These are phyloP conservation scores for Dalechampia spathulata DNA, from an alignment of 441 rosid species.

Conservation along the genomic window DNA sequence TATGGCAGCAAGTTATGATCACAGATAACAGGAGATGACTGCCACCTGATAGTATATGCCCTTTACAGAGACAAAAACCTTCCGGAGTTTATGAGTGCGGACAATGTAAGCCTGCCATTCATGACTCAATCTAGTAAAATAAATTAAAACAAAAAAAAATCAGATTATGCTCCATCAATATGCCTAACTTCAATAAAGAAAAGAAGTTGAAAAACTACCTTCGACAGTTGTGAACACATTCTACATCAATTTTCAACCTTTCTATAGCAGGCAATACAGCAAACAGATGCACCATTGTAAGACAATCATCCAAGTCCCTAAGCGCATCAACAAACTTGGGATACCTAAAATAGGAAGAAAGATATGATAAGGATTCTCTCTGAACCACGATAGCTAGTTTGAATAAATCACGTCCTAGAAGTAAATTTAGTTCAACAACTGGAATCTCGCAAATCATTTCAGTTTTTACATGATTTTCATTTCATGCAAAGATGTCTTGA, in stretches of 20 bases:
- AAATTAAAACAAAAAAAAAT: background rate
- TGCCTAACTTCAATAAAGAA: background rate
- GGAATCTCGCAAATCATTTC: no score
- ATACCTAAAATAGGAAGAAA: conserved; percentile 42
- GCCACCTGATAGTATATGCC: conserved; percentile 97
- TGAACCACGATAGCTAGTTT: no score
- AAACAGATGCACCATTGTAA: conserved; percentile 87
- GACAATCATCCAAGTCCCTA: conserved; percentile 94
- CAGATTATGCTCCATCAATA: background rate
- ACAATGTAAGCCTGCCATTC: conserved; percentile 94
- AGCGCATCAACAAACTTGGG: conserved; percentile 81
- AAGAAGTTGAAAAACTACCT: conserved; percentile 31
- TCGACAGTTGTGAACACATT: conserved; percentile 73
- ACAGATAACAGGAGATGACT: background rate
- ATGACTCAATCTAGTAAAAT: conserved; percentile 64
- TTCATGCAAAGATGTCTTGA: no score
- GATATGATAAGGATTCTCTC: conserved; percentile 10
- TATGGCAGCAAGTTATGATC: background rate
- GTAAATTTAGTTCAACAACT: no score
- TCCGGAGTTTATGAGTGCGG: conserved; percentile 69
- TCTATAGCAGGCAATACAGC: conserved; percentile 81
- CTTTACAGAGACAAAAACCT: conserved; percentile 84
- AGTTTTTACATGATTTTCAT: no score
- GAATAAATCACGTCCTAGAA: no score
- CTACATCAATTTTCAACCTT: conserved; percentile 68